These are phyloP conservation scores for Cynara cardunculus DNA, from an alignment of 129 eudicot genomes.

Conservation along the genomic window DNA sequence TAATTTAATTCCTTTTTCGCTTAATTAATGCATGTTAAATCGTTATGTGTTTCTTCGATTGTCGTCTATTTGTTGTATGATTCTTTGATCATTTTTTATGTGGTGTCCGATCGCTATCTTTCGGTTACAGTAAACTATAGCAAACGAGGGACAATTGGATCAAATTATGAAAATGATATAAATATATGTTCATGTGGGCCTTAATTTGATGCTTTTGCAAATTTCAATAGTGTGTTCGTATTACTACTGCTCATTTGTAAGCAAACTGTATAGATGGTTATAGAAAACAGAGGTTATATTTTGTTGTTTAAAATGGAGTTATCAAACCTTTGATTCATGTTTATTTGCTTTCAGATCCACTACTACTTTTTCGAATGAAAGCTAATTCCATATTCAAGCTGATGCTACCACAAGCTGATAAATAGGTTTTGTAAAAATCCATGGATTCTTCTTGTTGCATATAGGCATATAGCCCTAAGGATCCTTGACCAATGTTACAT, in stretches of 20 bases:
- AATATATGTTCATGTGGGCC: not conserved
- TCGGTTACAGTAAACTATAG: not conserved
- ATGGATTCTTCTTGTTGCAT: not conserved
- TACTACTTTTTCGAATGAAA: too few relatives aligned
- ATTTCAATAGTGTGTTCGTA: not conserved
- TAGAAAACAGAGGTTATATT: not conserved
- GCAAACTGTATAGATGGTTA: not conserved
- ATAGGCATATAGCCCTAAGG: not conserved
- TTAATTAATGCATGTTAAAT: not conserved
- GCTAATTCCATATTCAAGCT: not conserved
- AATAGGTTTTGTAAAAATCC: not conserved
- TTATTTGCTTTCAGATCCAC: not conserved
- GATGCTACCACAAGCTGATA: not conserved
- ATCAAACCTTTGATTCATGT: not conserved
- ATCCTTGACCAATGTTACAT: not conserved
- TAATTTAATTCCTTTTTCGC: not conserved
- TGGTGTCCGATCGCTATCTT: not conserved
- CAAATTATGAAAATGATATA: not conserved
- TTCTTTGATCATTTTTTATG: slow-evolving; percentile 4
- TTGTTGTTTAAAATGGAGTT: not conserved
- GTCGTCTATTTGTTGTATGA: not conserved
- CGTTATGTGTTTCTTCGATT: not conserved
- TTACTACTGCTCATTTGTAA: not conserved
- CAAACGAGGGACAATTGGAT: not conserved
- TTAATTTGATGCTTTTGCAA: not conserved